These are phyloP conservation scores for Pestalotiopsis sp. DNA, from an alignment of 2,329 filamentous ascomycete genomes.

Conservation along the genomic window DNA sequence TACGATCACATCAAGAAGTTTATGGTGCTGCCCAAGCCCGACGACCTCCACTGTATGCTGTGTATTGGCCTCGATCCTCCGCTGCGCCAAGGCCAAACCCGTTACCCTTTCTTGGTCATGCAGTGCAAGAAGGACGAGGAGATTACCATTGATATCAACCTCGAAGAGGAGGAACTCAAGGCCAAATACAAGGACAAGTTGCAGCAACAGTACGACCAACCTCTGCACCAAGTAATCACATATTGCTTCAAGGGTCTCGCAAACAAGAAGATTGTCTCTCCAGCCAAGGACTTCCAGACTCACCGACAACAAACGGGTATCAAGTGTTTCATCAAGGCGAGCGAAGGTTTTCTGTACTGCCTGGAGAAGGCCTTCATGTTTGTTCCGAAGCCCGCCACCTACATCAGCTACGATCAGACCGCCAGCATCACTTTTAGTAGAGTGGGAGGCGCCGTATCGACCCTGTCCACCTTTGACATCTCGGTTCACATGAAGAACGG, in stretches of 20 bases:
- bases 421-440: constrained; percentile 92
- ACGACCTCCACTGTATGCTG: constrained; percentile 94
- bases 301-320: constrained; percentile 94
- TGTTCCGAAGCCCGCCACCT: constrained; percentile 96
- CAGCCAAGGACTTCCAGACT: constrained; percentile 91
- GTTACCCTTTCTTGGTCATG: constrained; percentile 99
- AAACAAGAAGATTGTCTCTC: constrained; percentile 92
- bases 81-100: constrained; percentile 92
- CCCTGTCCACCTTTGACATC: constrained; percentile 95
- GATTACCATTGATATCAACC: constrained; percentile 93
- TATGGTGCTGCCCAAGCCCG: constrained; percentile 97
- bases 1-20: constrained; percentile 99
- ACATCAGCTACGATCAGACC: constrained; percentile 93
- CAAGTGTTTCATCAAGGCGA: constrained; percentile 99
- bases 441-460: constrained; percentile 90
- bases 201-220: constrained; percentile 87
- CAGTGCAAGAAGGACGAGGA: constrained; percentile 98
- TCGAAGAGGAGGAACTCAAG: constrained; percentile 86
- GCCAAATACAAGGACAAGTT: constrained; percentile 88
- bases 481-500: constrained; percentile 88
- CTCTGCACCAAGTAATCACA: constrained; percentile 89
- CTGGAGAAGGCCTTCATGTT: constrained; percentile 99
- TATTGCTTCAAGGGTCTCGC: constrained; percentile 94
- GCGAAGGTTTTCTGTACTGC: constrained; percentile 96
- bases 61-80: constrained; percentile 94